Percentiles rank a stretch among this genome's conserved stretches.
phyloP scores from a whole-genome alignment of 257 asterid species.

The Dorcoceras hygrometricum region DNA sequence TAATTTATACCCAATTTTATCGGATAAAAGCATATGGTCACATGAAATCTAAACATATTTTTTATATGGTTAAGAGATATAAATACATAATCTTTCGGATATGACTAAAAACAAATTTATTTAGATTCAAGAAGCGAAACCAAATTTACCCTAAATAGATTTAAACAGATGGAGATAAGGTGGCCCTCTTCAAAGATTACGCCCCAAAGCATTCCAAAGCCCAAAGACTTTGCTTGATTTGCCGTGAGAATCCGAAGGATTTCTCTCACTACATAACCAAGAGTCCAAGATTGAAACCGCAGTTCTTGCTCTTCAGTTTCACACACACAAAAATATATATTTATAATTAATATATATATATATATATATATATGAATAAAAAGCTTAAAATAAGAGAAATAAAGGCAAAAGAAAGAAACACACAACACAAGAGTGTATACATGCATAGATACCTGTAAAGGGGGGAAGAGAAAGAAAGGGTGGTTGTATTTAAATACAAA shows the following conservation, averaged over 20 bases:
- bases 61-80: no score
- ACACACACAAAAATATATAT: slow-evolving; percentile 9
- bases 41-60: no score
- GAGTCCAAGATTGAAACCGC: slow-evolving; percentile 45
- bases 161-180: slow-evolving; percentile 41
- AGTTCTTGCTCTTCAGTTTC: slow-evolving; percentile 25
- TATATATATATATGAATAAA: slow-evolving; percentile 18
- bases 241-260: slow-evolving; percentile 62
- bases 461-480: slow-evolving; percentile 36
- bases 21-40: no score
- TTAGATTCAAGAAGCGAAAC: no score
- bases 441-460: slow-evolving; percentile 45
- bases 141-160: no score
- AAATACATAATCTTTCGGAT: no score
- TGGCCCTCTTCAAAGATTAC: slow-evolving; percentile 51
- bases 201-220: slow-evolving; percentile 48
- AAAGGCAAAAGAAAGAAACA: slow-evolving; percentile 1
- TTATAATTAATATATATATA: slow-evolving; percentile 12
- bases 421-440: slow-evolving; percentile 25
- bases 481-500: slow-evolving; percentile 34
- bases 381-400: neutral
- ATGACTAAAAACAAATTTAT: no score
- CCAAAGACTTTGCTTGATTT: slow-evolving; percentile 64
- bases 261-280: slow-evolving; percentile 41
- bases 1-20: no score